phyloP scores from a whole-genome alignment of 805 yeast genomes.

The Saturnispora gosingensis region DNA sequence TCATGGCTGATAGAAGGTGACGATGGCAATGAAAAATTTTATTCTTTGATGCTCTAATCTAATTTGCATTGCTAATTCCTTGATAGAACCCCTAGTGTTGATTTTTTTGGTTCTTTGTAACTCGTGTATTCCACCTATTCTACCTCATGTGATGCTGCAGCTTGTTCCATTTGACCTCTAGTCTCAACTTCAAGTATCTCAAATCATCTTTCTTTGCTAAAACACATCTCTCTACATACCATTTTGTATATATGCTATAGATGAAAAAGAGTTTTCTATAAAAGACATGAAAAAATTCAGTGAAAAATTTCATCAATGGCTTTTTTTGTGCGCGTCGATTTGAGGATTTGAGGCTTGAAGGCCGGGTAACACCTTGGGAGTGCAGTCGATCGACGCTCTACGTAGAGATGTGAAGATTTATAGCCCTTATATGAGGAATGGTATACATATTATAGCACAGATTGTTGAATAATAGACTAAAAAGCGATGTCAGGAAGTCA shows the following conservation, averaged over 20 bases:
- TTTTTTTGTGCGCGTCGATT: constrained; percentile 1
- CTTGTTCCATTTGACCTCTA: too few species aligned
- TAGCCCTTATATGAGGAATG: not conserved
- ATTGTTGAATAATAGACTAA: not conserved
- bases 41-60: too few species aligned
- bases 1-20: too few species aligned
- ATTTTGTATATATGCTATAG: constrained; percentile 12
- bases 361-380: not conserved
- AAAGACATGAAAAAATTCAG: constrained; percentile 2
- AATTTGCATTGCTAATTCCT: too few species aligned
- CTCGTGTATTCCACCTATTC: too few species aligned
- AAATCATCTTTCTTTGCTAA: not conserved
- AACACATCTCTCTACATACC: constrained; percentile 11
- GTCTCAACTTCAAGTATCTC: not conserved
- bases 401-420: not conserved
- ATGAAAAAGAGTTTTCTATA: not conserved
- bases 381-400: not conserved
- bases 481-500: not conserved
- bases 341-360: not conserved
- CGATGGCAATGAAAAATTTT: too few species aligned
- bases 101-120: too few species aligned
- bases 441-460: too few species aligned
- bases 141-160: too few species aligned
- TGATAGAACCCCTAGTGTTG: too few species aligned
- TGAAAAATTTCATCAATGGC: not conserved